Evolutionary conservation across 2,329 filamentous ascomycete genomes (phyloP).

Genomic region (Chrysosporium keratinophilum): DNA sequence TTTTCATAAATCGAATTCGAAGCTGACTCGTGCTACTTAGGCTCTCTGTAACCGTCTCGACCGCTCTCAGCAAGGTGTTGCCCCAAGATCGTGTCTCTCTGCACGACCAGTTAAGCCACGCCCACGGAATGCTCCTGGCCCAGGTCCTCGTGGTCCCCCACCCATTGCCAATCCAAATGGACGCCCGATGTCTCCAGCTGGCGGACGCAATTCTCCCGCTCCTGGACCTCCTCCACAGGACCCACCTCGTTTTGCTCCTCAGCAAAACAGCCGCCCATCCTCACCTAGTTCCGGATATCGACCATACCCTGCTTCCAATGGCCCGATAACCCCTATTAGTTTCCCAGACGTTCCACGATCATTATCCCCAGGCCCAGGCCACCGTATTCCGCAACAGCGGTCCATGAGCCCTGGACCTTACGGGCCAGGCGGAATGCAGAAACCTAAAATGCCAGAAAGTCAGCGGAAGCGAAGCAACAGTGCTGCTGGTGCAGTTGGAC

Average conservation of each 20-base stretch:
- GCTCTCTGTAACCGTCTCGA: slow-evolving; percentile 86
- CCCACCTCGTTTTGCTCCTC: slow-evolving; percentile 17
- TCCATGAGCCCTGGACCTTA: slow-evolving; percentile 39
- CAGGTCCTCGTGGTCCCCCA: slow-evolving; percentile 26
- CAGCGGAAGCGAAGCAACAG: slow-evolving; percentile 38
- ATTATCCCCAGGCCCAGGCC: slow-evolving; percentile 40
- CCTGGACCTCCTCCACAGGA: slow-evolving; percentile 13
- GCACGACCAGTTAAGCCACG: slow-evolving; percentile 84
- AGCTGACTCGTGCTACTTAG: slow-evolving; percentile 39
- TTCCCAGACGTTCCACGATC: slow-evolving; percentile 28
- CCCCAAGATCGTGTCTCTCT: slow-evolving; percentile 85
- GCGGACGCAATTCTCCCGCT: slow-evolving; percentile 20
- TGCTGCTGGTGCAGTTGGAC: slow-evolving; percentile 25
- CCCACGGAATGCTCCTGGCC: slow-evolving; percentile 34
- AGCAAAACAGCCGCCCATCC: slow-evolving; percentile 30
- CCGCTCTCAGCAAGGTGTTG: slow-evolving; percentile 83
- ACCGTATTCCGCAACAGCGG: slow-evolving; percentile 34
- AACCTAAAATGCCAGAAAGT: slow-evolving; percentile 30
- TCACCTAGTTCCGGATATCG: slow-evolving; percentile 24
- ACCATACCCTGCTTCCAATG: slow-evolving; percentile 22
- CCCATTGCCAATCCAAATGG: slow-evolving; percentile 29
- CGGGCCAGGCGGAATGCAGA: slow-evolving; percentile 32
- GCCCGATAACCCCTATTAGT: slow-evolving; percentile 26
- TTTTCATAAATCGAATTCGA: slow-evolving; percentile 1
- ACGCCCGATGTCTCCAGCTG: slow-evolving; percentile 22